Conservation (phyloP, 495 filamentous ascomycete species). For the Daldinia vernicosa region DNA sequence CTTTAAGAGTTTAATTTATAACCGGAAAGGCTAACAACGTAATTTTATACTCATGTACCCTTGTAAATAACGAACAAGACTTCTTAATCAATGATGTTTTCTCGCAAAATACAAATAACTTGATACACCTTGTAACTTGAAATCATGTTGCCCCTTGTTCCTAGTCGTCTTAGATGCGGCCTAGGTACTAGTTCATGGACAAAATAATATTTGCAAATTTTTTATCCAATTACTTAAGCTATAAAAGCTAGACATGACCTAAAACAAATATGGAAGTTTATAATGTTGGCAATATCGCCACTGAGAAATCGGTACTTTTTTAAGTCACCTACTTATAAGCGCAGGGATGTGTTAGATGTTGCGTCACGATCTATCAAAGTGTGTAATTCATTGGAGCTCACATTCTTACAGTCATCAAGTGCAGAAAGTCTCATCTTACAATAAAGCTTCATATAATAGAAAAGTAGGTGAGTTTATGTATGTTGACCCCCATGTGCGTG, state of each 20-base stretch:
- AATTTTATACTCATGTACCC: too few relatives aligned
- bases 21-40: too few relatives aligned
- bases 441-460: background rate
- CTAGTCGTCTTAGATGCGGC: background rate
- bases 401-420: background rate
- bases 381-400: background rate
- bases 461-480: background rate
- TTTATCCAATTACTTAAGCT: background rate
- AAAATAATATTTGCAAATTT: background rate
- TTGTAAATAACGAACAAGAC: too few relatives aligned
- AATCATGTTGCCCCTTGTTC: background rate
- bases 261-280: background rate
- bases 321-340: background rate
- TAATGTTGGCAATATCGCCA: background rate
- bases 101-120: background rate
- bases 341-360: background rate
- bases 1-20: too few relatives aligned
- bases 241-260: background rate
- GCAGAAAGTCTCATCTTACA: background rate
- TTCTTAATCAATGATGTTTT: background rate
- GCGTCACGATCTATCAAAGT: background rate
- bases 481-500: background rate
- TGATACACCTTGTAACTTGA: background rate
- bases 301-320: background rate
- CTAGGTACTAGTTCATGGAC: background rate